Evolutionary conservation across 169 alveolate genomes (phyloP), one percentile per base, ranked within the genome.

Genomic region (Plasmodium berghei): DNA sequence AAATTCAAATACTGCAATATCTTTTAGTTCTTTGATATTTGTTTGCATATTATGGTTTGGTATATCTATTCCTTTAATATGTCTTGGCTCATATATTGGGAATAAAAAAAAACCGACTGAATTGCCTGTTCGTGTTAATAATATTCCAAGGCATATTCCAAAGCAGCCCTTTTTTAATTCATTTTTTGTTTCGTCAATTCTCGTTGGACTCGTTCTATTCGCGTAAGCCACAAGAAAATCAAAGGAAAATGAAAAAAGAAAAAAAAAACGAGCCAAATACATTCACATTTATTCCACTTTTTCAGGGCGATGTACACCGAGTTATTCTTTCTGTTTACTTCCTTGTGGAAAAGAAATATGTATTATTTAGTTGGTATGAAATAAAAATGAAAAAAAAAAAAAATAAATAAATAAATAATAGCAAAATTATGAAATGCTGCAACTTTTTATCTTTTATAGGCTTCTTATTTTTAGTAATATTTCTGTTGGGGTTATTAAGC

Each of bases 81-180:
- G 93, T 62, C 71, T 92, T 56, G 96, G 88, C 0, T 85, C 89
- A 10, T 94, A 92, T 62, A 52, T 94, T 24, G 98, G 98, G 18
- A 92, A 91, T 75, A 93, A 88, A 73, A 93, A 89, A 70, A 94
- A 70, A 18, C 87, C 89, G 8, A 93, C 95, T 12, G 90, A 89
- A 20, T 74, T 95, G 2, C 98, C 98, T 42, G 97, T 96, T 26
- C 94, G 97, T 14, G 92, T 95, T 48, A 94, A 95, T 87, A 93
- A 92, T 77, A 94, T 97, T 54, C 98, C 98, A 0, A 93, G 97
- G 52, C 94, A 91, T 71, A 92, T 96, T 16, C 97, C 96, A 10
- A 89, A 89, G 46, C 96, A 94, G 83, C 97, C 97, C 22, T 92
- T 95, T 95, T 93, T 90, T 75, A 90, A 93, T 90, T 83, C 91